Evolutionary conservation across 768 basidiomycete genomes (phyloP), one percentile per base, ranked within the genome.

Genomic region (Tricholomella constricta): DNA sequence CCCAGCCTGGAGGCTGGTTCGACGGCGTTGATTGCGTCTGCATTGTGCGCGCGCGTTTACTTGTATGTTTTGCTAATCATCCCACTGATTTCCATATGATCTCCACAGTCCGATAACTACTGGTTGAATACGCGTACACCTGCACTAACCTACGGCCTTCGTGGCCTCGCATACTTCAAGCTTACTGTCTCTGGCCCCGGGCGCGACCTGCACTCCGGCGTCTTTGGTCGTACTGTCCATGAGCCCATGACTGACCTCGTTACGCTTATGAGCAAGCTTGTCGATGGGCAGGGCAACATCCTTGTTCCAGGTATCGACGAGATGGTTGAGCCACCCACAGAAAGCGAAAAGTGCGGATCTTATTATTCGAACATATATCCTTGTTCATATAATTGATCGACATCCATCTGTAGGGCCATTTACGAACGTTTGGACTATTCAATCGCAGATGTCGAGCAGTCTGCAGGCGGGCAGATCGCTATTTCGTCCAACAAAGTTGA

Each of bases 191-290:
- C 86, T 3, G 96, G 96, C 4, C 95, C 96, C 3, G 85, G 77
- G 17, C 79, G 87, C 38, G 94, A 98, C 65, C 78, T 98, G 1
- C 96, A 98, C 70, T 94, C 93, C 34, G 95, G 95, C 48, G 78
- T 86, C 26, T 93, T 91, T 64, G 91, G 92, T 8, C 77, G 86
- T 32, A 85, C 82, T 27, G 89, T 92, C 19, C 86, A 91, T 64
- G 89, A 90, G 69, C 94, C 95, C 12, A 96, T 98, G 95, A 95
- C 92, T 0, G 95, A 96, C 65, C 84, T 97, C 45, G 78, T 97
- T 66, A 65, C 71, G 40, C 74, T 98, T 58, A 85, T 98, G 82
- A 83, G 86, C 62, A 92, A 84, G 59, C 89, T 98, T 40, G 94
- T 97, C 48, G 81, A 82, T 38, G 75, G 81, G 3, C 65, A 80